Percentiles rank a stretch among this genome's conserved stretches.
Conservation (phyloP, 805 yeast genomes). For the Komagataella pastoris region DNA sequence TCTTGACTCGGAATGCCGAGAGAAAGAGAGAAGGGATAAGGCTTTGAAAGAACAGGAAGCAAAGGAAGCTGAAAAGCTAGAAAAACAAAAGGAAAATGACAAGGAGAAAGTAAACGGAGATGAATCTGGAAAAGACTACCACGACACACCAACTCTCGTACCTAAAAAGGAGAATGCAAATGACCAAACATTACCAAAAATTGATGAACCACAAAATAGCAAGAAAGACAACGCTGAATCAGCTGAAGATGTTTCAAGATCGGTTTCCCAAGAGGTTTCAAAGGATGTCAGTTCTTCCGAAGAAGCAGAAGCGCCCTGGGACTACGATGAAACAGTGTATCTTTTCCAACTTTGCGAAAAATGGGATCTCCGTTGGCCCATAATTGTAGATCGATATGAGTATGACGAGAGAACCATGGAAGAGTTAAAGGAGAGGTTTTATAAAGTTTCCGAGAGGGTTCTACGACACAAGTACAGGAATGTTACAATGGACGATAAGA, state of each 20-base stretch:
- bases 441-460: constrained; percentile 47
- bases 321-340: constrained; percentile 62
- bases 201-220: neutral
- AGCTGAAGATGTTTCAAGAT: constrained; percentile 20
- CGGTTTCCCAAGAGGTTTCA: constrained; percentile 23
- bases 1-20: constrained; percentile 12
- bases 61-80: neutral
- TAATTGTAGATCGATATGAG: constrained; percentile 47
- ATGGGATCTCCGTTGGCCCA: constrained; percentile 59
- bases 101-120: neutral
- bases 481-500: constrained; percentile 25
- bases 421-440: constrained; percentile 76
- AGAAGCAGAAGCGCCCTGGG: constrained; percentile 42
- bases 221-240: constrained; percentile 7
- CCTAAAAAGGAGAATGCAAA: neutral
- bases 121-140: neutral
- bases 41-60: neutral
- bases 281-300: constrained; percentile 27
- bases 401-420: constrained; percentile 43
- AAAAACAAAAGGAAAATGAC: neutral
- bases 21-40: constrained; percentile 6
- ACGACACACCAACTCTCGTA: neutral
- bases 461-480: constrained; percentile 27
- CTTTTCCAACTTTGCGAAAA: constrained; percentile 56
- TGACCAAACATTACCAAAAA: constrained; percentile 1